A percentile compares a stretch with the other conserved stretches of the same genome.
phyloP scores from a whole-genome alignment of 2,329 filamentous ascomycete species.

The Pestalotiopsis sp. region DNA sequence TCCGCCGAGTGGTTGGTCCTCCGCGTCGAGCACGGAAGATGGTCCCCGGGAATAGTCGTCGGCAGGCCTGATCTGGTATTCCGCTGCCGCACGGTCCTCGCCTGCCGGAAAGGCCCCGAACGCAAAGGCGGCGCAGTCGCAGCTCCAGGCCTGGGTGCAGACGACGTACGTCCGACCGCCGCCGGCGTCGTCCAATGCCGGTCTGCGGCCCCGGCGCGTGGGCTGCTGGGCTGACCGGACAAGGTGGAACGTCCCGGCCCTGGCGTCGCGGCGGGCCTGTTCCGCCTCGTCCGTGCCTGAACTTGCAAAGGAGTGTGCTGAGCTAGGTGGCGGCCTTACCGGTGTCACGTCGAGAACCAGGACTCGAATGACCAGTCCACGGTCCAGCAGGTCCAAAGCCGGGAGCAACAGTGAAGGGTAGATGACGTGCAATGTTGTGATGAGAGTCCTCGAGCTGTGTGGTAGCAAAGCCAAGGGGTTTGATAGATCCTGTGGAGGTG shows the following conservation, averaged over 20 bases:
- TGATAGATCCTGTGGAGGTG: slow-evolving; percentile 4
- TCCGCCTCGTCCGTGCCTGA: slow-evolving; percentile 5
- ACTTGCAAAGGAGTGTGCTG: neutral
- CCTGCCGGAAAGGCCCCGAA: slow-evolving; percentile 65
- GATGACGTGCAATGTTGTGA: slow-evolving; percentile 83
- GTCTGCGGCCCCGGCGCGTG: slow-evolving; percentile 26
- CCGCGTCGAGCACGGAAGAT: neutral
- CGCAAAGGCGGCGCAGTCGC: slow-evolving; percentile 83
- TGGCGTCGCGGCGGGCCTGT: slow-evolving; percentile 7
- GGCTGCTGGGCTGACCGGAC: slow-evolving; percentile 59
- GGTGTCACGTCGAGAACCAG: slow-evolving; percentile 22
- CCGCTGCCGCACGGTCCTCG: neutral
- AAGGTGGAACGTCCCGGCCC: slow-evolving; percentile 51
- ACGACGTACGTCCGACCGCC: slow-evolving; percentile 63
- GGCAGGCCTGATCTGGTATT: slow-evolving; percentile 15
- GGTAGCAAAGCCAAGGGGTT: slow-evolving; percentile 39
- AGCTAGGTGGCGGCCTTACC: neutral
- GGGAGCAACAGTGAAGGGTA: slow-evolving; percentile 82
- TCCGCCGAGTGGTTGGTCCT: slow-evolving; percentile 8
- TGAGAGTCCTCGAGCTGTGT: slow-evolving; percentile 49
- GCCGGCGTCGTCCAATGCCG: slow-evolving; percentile 29
- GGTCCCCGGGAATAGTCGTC: slow-evolving; percentile 7
- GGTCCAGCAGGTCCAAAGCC: slow-evolving; percentile 85
- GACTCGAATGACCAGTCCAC: slow-evolving; percentile 66
- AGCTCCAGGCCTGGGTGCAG: slow-evolving; percentile 78